Evolutionary conservation across 2,329 filamentous ascomycete genomes (phyloP).

Genomic region (Pseudogymnoascus sp.): DNA sequence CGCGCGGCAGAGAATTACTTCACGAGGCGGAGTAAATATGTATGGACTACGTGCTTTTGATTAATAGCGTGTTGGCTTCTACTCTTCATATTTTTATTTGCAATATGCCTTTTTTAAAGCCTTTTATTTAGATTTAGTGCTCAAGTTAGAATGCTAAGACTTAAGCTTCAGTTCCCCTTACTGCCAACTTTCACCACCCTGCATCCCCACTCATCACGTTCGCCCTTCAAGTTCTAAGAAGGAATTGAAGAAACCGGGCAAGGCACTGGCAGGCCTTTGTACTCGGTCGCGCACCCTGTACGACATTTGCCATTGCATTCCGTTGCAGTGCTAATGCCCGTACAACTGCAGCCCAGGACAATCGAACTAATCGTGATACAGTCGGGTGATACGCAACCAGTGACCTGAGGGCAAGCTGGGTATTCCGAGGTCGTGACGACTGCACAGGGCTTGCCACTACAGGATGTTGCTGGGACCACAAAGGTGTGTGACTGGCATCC

Average conservation of each 20-base stretch:
- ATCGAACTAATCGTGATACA: background rate
- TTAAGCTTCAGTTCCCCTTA: background rate
- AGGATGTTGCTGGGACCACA: background rate
- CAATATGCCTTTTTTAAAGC: background rate
- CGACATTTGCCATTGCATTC: background rate
- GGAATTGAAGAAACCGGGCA: background rate
- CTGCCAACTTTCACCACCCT: background rate
- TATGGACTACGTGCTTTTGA: background rate
- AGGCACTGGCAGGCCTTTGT: background rate
- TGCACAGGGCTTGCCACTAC: background rate
- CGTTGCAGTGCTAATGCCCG: background rate
- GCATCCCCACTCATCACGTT: background rate
- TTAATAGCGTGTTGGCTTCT: background rate
- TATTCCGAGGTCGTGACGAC: background rate
- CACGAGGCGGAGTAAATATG: background rate
- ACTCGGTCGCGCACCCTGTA: background rate
- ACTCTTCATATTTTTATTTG: background rate
- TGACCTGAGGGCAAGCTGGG: background rate
- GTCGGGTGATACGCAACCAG: background rate
- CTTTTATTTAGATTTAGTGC: background rate
- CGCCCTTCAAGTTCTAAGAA: background rate
- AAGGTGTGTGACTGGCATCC: background rate
- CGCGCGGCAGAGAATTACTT: slow-evolving; percentile 23
- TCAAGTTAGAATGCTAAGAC: background rate
- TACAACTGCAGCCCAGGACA: background rate